Percentiles rank a stretch among this genome's conserved stretches.
These are phyloP conservation scores for Clitopilus hobsonii DNA, from an alignment of 768 basidiomycete genomes.

Conservation along the genomic window DNA sequence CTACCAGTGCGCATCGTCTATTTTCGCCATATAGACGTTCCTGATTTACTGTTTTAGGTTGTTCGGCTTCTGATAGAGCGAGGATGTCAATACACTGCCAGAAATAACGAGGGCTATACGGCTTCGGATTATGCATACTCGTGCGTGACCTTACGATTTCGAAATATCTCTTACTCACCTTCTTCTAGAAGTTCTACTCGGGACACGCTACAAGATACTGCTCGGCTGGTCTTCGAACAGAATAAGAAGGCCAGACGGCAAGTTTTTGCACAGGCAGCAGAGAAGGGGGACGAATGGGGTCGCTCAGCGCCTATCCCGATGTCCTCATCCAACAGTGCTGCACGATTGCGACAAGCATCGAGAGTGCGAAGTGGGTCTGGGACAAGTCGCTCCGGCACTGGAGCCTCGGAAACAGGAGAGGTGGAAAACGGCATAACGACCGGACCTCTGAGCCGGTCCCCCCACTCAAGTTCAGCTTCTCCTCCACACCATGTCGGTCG, in stretches of 20 bases:
- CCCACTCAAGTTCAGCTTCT: conserved; percentile 39
- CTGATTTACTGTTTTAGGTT: conserved; percentile 37
- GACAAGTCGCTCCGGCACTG: conserved; percentile 65
- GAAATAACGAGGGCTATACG: conserved; percentile 90
- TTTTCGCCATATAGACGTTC: conserved; percentile 4
- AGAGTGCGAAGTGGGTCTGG: conserved; percentile 80
- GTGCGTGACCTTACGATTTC: conserved; percentile 33
- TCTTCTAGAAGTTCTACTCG: conserved; percentile 59
- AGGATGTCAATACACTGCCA: conserved; percentile 77
- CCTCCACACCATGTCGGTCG: conserved; percentile 58
- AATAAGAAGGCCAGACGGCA: conserved; percentile 73
- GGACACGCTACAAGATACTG: conserved; percentile 78
- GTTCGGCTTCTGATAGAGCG: conserved; percentile 85
- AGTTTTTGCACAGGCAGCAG: conserved; percentile 70
- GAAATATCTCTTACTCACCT: conserved; percentile 1
- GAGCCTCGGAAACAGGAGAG: conserved; percentile 73
- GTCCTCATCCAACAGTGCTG: conserved; percentile 39
- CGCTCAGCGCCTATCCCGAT: conserved; percentile 33
- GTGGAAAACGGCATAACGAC: conserved; percentile 40
- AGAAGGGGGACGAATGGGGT: conserved; percentile 60
- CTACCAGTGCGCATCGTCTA: conserved; percentile 50
- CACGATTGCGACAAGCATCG: conserved; percentile 30
- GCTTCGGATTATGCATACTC: conserved; percentile 93
- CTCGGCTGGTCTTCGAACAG: conserved; percentile 70
- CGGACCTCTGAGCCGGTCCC: conserved; percentile 30